A percentile compares a stretch with the other conserved stretches of the same genome.
phyloP scores from a whole-genome alignment of 2,329 filamentous ascomycete genomes.

The Penicillium sp. region DNA sequence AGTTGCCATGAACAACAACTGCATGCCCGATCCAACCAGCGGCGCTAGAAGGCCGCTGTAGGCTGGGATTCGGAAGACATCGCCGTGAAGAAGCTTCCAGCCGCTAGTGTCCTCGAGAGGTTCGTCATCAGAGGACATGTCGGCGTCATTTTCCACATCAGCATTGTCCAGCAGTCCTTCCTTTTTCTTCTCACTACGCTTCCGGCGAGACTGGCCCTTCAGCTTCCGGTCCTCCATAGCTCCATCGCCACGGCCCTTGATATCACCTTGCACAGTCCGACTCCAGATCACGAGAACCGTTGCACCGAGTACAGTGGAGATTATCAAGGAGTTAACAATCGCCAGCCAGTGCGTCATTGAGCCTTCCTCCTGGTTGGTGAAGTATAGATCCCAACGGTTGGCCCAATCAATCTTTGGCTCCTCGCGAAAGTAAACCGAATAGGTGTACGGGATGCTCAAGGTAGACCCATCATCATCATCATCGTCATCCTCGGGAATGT shows the following conservation, averaged over 20 bases:
- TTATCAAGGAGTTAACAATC: slow-evolving; percentile 82
- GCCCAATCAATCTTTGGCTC: slow-evolving; percentile 78
- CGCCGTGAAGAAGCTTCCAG: slow-evolving; percentile 86
- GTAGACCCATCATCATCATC: slow-evolving; percentile 65
- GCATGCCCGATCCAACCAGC: slow-evolving; percentile 79
- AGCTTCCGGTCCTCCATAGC: slow-evolving; percentile 66
- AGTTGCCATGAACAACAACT: slow-evolving; percentile 77
- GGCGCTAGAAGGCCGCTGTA: slow-evolving; percentile 74
- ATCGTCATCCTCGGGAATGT: slow-evolving; percentile 56
- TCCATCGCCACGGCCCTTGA: slow-evolving; percentile 70
- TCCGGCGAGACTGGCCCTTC: slow-evolving; percentile 44
- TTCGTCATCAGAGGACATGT: slow-evolving; percentile 67
- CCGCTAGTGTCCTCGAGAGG: slow-evolving; percentile 75
- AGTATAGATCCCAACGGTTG: slow-evolving; percentile 85
- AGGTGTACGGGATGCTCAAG: slow-evolving; percentile 77
- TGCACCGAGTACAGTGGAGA: slow-evolving; percentile 74
- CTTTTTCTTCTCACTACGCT: slow-evolving; percentile 49
- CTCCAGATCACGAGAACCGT: slow-evolving; percentile 79
- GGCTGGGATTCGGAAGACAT: slow-evolving; percentile 75
- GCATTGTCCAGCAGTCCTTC: slow-evolving; percentile 60
- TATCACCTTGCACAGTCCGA: slow-evolving; percentile 74
- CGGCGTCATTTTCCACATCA: slow-evolving; percentile 54
- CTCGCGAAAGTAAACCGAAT: slow-evolving; percentile 87
- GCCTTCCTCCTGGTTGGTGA: slow-evolving; percentile 81
- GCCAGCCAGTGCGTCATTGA: slow-evolving; percentile 83